These are phyloP conservation scores for Verticillium longisporum DNA, from an alignment of 2,329 filamentous ascomycete genomes.

Conservation along the genomic window DNA sequence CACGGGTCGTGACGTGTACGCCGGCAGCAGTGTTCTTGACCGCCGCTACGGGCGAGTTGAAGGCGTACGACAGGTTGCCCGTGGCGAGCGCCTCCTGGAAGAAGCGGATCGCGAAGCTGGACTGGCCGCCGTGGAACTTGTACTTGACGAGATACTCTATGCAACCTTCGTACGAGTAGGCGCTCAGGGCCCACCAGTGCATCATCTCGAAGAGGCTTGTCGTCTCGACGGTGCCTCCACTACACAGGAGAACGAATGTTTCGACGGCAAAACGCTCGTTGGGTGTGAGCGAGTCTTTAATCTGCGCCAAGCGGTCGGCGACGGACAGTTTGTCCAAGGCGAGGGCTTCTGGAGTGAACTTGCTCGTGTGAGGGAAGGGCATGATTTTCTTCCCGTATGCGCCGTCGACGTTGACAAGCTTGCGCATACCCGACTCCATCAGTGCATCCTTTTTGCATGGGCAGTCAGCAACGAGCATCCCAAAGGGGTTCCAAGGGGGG, in stretches of 20 bases:
- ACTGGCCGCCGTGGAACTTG: constrained; percentile 36
- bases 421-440: constrained; percentile 25
- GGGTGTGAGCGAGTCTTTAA: constrained; percentile 27
- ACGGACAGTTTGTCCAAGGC: constrained; percentile 32
- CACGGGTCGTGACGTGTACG: constrained; percentile 25
- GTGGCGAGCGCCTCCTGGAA: constrained; percentile 33
- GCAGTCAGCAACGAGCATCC: background rate
- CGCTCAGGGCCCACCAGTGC: constrained; percentile 36
- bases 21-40: constrained; percentile 19
- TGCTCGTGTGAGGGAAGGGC: constrained; percentile 30
- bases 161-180: constrained; percentile 30
- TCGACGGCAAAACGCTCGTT: constrained; percentile 33
- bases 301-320: constrained; percentile 32
- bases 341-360: constrained; percentile 21
- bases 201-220: constrained; percentile 39
- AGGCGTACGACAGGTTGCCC: constrained; percentile 30
- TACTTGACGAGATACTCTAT: constrained; percentile 31
- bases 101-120: constrained; percentile 34
- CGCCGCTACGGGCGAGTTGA: constrained; percentile 27
- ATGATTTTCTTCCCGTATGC: constrained; percentile 26
- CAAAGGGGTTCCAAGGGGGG: background rate
- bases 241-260: constrained; percentile 32
- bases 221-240: constrained; percentile 32
- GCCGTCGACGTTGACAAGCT: constrained; percentile 40
- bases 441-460: constrained; percentile 15